A percentile compares a stretch with the other conserved stretches of the same genome.
phyloP scores from a whole-genome alignment of 73 alveolate species.

The Stentor coeruleus region DNA sequence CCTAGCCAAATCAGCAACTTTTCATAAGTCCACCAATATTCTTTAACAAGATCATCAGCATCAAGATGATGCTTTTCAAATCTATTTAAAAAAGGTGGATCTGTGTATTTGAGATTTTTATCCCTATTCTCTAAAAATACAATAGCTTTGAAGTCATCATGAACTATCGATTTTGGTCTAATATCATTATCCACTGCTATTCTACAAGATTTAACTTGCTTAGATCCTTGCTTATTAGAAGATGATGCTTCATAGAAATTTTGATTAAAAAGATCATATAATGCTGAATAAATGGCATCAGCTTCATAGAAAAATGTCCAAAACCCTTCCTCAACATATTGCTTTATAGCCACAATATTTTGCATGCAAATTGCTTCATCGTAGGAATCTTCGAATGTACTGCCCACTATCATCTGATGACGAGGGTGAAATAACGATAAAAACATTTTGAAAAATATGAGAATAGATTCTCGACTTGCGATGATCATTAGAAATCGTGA shows the following conservation, averaged over 20 bases:
- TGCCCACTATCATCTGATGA: too few species aligned
- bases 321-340: slow-evolving; percentile 42
- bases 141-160: slow-evolving; percentile 40
- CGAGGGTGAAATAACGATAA: too few species aligned
- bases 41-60: slow-evolving; percentile 29
- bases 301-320: slow-evolving; percentile 34
- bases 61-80: slow-evolving; percentile 58
- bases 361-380: slow-evolving; percentile 40
- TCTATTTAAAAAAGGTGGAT: slow-evolving; percentile 61
- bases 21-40: background rate
- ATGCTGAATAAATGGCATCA: slow-evolving; percentile 51
- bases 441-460: too few species aligned
- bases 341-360: slow-evolving; percentile 36
- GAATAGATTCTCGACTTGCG: too few species aligned
- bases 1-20: background rate
- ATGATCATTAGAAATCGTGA: slow-evolving; percentile 23
- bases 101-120: slow-evolving; percentile 23
- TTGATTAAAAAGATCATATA: slow-evolving; percentile 58
- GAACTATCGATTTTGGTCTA: slow-evolving; percentile 36
- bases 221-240: slow-evolving; percentile 21
- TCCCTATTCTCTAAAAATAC: slow-evolving; percentile 39
- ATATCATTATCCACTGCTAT: slow-evolving; percentile 45
- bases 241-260: slow-evolving; percentile 33
- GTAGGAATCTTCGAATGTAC: too few species aligned
- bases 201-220: slow-evolving; percentile 48